These are phyloP conservation scores for Fragaria nilgerrensis DNA, from an alignment of 306 rosid species.

Conservation along the genomic window DNA sequence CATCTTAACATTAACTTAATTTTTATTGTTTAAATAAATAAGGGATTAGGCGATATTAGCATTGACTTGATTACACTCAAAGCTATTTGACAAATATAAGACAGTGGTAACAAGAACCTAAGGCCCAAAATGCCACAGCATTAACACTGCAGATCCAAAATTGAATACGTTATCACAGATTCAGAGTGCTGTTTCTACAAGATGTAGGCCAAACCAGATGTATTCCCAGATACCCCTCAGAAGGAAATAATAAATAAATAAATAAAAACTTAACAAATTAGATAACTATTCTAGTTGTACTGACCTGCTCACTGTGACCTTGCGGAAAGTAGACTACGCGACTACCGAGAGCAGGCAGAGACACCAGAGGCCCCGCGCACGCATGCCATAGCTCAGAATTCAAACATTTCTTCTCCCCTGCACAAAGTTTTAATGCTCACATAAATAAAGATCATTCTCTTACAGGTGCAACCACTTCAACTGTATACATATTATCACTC, in stretches of 20 bases:
- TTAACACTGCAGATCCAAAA: not conserved
- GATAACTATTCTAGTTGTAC: constrained; percentile 10
- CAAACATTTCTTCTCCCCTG: constrained; percentile 67
- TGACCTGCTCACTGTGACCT: constrained; percentile 80
- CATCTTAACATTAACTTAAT: not conserved
- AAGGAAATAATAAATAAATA: not conserved
- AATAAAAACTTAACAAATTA: not conserved
- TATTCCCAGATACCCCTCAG: not conserved
- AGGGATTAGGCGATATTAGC: not conserved
- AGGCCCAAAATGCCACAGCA: not conserved
- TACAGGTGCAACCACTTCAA: not conserved
- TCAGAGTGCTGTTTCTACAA: not conserved
- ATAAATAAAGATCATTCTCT: constrained; percentile 22
- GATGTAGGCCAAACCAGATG: not conserved
- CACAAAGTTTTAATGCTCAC: constrained; percentile 18
- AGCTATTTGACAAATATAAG: not conserved
- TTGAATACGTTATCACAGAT: not conserved
- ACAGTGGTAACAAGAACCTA: not conserved
- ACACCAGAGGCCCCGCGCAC: constrained; percentile 74
- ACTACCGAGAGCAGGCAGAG: constrained; percentile 66
- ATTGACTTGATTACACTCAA: not conserved
- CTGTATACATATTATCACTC: not conserved
- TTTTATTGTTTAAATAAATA: too few species aligned
- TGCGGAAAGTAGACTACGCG: constrained; percentile 75
- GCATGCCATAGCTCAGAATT: constrained; percentile 85